Percentiles rank a stretch among this genome's conserved stretches.
These are phyloP conservation scores for Vaccinium darrowii DNA, from an alignment of 148 eudicot species.

Conservation along the genomic window DNA sequence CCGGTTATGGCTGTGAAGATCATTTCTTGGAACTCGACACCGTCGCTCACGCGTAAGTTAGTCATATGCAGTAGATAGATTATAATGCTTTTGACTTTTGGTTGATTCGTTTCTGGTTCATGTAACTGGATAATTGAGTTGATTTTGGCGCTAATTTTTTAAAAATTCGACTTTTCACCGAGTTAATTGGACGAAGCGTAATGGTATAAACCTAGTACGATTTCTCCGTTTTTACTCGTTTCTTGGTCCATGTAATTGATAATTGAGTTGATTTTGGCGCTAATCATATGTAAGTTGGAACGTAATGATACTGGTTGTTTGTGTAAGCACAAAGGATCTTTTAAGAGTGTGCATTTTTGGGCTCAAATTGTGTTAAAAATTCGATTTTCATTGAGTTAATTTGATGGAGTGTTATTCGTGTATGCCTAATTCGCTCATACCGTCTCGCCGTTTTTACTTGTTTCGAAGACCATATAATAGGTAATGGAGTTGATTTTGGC, in stretches of 20 bases:
- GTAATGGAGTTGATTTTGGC: background rate
- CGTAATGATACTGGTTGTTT: too few relatives aligned
- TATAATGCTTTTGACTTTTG: background rate
- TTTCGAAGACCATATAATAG: too few relatives aligned
- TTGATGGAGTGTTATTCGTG: too few relatives aligned
- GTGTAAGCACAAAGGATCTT: too few relatives aligned
- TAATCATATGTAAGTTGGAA: background rate
- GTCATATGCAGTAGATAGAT: background rate
- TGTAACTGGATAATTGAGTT: background rate
- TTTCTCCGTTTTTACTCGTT: too few relatives aligned
- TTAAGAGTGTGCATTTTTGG: too few relatives aligned
- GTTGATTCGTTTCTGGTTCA: background rate
- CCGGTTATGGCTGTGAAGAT: constrained; percentile 98
- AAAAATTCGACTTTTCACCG: background rate
- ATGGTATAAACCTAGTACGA: too few relatives aligned
- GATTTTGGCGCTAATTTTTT: background rate
- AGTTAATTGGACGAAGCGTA: background rate
- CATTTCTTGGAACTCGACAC: constrained; percentile 94
- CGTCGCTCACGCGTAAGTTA: constrained; percentile 67
- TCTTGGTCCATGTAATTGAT: background rate
- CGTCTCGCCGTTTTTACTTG: too few relatives aligned
- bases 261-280: background rate
- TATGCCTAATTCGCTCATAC: too few relatives aligned
- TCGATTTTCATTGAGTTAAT: too few relatives aligned
- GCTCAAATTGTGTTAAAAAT: too few relatives aligned